Evolutionary conservation across 2,329 filamentous ascomycete species (phyloP), one percentile per base, ranked within the genome.

Genomic region (Trichoderma aggressivum): DNA sequence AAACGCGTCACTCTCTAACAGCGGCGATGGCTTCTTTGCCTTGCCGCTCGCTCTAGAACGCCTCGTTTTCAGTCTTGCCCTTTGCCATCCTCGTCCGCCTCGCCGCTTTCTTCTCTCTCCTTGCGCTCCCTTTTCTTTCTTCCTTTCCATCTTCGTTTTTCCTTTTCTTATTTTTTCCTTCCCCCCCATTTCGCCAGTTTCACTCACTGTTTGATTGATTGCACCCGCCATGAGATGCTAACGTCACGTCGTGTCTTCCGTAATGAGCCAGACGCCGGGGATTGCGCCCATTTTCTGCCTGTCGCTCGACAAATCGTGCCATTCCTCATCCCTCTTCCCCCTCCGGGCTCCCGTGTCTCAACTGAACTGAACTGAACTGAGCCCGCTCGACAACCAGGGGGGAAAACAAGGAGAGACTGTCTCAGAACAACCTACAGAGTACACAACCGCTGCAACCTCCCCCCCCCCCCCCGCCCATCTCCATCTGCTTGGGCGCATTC

Each of bases 11-110:
- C 26, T 60, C 65, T 69, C 39, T 61, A 69, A 69, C 65, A 60
- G 56, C 65, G 14, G 65, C 65, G 65, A 69, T 69, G 65, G 65
- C 62, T 60, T 67, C 70, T 66, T 56, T 10, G 30, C 34, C 56
- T 47, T 21, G n/a, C 39, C 39, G 34, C 65, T 68, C 68, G 58
- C 21, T 60, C 36, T 70, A 60, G 65, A 59, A 68, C 55, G n/a
- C 26, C 56, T 69, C 56, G 26, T n/a, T 43, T 43, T 68, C 34
- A 39, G n/a, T n/a, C n/a, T 50, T 60, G 28, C n/a, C 21, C 50
- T 56, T 39, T 16, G 30, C 32, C 30, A 55, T 50, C 60, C 63
- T 47, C 34, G 32, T 24, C 28, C 28, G 16, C 28, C 28, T 50
- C n/a, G 24, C 50, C 47, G 34, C 18, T 24, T 14, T 59, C 10